Percentiles rank a stretch among this genome's conserved stretches.
Evolutionary conservation across 2,329 filamentous ascomycete genomes (phyloP).

Genomic region (Cladosporium cucumerinum): DNA sequence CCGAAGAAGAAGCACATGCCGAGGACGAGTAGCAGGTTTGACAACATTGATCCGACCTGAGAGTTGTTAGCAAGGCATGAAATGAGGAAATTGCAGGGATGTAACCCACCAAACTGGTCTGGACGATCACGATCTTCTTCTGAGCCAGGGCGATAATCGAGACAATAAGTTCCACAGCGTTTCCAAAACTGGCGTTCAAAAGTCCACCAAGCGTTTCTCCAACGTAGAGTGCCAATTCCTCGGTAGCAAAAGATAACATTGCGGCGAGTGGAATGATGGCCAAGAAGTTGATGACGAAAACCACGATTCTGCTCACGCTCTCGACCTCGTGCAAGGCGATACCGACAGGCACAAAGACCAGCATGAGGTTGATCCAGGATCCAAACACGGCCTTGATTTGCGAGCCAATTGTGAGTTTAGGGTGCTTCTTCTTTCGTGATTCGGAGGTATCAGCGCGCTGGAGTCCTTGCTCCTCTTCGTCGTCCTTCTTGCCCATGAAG

Average conservation of each 20-base stretch:
- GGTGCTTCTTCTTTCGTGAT: constrained; percentile 28
- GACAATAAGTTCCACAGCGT: constrained; percentile 51
- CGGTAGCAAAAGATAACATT: constrained; percentile 82
- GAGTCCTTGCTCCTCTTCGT: constrained; percentile 20
- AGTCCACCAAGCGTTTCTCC: constrained; percentile 86
- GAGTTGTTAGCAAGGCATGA: not conserved
- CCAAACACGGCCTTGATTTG: constrained; percentile 73
- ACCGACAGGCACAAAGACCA: constrained; percentile 74
- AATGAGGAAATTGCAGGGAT: not conserved
- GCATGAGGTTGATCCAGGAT: constrained; percentile 82
- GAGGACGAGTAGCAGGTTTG: constrained; percentile 82
- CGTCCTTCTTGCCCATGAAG: constrained; percentile 23
- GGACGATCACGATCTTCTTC: constrained; percentile 75
- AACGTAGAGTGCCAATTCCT: constrained; percentile 74
- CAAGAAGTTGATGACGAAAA: constrained; percentile 86
- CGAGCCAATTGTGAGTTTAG: constrained; percentile 29
- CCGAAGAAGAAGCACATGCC: constrained; percentile 93
- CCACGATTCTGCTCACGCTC: constrained; percentile 54
- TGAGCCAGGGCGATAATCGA: constrained; percentile 77
- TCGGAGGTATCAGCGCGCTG: constrained; percentile 20
- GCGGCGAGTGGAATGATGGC: constrained; percentile 88
- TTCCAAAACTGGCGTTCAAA: constrained; percentile 86
- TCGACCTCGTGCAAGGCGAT: constrained; percentile 65
- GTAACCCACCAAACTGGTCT: constrained; percentile 65
- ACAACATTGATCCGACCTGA: constrained; percentile 78